Evolutionary conservation across 2,329 filamentous ascomycete genomes (phyloP), one percentile per base, ranked within the genome.

Genomic region (Aspergillus persii): DNA sequence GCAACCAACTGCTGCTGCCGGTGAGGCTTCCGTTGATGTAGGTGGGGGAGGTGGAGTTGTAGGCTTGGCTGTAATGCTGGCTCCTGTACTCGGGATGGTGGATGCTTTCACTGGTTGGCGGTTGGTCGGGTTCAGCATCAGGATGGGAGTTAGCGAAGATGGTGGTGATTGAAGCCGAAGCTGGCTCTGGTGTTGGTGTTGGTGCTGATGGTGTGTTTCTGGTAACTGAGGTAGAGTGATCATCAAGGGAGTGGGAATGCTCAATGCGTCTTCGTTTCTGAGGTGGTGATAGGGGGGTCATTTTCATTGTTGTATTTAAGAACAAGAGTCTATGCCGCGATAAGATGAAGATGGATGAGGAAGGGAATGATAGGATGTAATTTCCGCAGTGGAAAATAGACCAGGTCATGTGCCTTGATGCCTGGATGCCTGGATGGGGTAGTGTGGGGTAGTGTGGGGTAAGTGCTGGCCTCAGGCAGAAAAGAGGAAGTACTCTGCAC

Each of bases 1-100:
- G 66, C 46, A 61, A 58, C 68, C 69, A 69, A 53, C 66, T 66
- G n/a, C 54, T 54, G 12, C 15, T 12, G 12, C 36, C 36, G 12
- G 3, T 15, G 36, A 41, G 11, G 15, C 36, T 41, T 53, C 52
- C 44, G 29, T 26, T 31, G 3, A 41, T 36, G 6, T 53, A 54
- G 1, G 36, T 18, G 3, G 59, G 53, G 2, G 60, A 54, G 29
- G 4, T n/a, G 36, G 15, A 41, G 15, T 11, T 41, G 12, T 36
- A 12, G 15, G 4, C 33, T 12, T 36, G 33, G 33, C 8, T 59
- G 50, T 59, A 39, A 31, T 52, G 47, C 36, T 50, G 41, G 29
- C 50, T 39, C 18, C 2, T 23, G 18, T 23, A 23, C 18, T 23
- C 18, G 18, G 18, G 36, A 15, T n/a, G 15, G 12, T 41, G 36